Conservation (phyloP, 768 basidiomycete species). For the Dentipellis sp. region DNA sequence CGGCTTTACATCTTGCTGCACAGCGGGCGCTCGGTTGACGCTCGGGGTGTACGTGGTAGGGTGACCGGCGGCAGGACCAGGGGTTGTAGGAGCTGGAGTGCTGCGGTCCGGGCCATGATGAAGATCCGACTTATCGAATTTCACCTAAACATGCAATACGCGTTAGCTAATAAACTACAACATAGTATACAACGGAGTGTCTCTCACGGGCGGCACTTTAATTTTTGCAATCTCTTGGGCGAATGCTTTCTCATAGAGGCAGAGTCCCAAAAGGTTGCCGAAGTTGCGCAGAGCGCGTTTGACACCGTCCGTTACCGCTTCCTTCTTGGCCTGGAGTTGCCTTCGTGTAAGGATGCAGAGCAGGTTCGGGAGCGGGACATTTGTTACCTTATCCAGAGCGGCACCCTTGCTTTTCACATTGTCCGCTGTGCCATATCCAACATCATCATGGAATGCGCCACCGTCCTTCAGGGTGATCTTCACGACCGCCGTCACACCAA, state of each 20-base stretch:
- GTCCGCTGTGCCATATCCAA: conserved; percentile 84
- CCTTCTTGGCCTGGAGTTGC: conserved; percentile 84
- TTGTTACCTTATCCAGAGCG: conserved; percentile 80
- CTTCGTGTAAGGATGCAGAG: neutral
- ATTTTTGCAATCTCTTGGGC: conserved; percentile 80
- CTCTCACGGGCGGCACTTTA: conserved; percentile 72
- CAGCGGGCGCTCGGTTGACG: neutral
- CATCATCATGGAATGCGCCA: conserved; percentile 78
- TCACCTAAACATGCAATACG: conserved; percentile 32
- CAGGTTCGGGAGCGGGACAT: neutral
- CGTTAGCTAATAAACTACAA: neutral
- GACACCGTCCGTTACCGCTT: conserved; percentile 90
- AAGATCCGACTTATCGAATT: conserved; percentile 57
- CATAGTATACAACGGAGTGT: neutral
- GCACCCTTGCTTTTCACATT: conserved; percentile 79
- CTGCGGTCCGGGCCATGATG: conserved; percentile 67
- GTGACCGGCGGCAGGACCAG: neutral
- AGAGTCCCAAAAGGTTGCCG: conserved; percentile 92
- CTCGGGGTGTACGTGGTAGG: conserved; percentile 5
- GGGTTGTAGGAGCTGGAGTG: conserved; percentile 21
- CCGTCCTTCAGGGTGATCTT: conserved; percentile 86
- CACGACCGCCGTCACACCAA: conserved; percentile 80
- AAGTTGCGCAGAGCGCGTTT: conserved; percentile 90
- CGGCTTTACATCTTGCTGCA: conserved; percentile 2
- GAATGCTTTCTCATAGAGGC: conserved; percentile 93